These are phyloP conservation scores for Fusarium dlaminii DNA, from an alignment of 2,329 filamentous ascomycete genomes.

Conservation along the genomic window DNA sequence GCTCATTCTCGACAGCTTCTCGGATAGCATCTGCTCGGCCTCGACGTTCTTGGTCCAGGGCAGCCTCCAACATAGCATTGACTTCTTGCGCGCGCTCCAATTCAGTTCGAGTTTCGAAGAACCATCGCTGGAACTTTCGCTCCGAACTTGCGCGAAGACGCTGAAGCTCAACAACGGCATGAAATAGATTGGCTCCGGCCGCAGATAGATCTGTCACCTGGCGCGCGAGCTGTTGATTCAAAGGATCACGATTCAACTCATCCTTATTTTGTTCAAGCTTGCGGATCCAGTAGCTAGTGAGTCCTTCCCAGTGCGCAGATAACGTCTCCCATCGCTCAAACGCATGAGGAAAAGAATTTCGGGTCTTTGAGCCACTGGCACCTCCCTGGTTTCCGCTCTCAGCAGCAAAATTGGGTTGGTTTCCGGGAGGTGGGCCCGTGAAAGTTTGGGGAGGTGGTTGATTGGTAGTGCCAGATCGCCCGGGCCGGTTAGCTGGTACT, in stretches of 20 bases:
- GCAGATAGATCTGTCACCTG: slow-evolving; percentile 98
- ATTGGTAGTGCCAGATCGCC: slow-evolving; percentile 24
- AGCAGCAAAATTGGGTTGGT: slow-evolving; percentile 25
- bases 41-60: slow-evolving; percentile 78
- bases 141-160: slow-evolving; percentile 93
- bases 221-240: slow-evolving; percentile 87
- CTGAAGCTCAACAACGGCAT: slow-evolving; percentile 96
- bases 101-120: slow-evolving; percentile 91
- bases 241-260: slow-evolving; percentile 81
- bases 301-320: slow-evolving; percentile 96
- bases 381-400: slow-evolving; percentile 31
- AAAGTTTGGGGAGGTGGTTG: slow-evolving; percentile 37
- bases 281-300: slow-evolving; percentile 97
- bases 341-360: slow-evolving; percentile 89
- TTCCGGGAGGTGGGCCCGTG: slow-evolving; percentile 26
- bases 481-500: slow-evolving; percentile 32
- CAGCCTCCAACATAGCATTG: slow-evolving; percentile 80
- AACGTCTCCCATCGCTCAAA: slow-evolving; percentile 98
- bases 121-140: slow-evolving; percentile 98
- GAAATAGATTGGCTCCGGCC: slow-evolving; percentile 95
- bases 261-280: slow-evolving; percentile 90
- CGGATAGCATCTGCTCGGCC: slow-evolving; percentile 73
- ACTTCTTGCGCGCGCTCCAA: slow-evolving; percentile 86
- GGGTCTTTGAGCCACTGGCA: slow-evolving; percentile 51
- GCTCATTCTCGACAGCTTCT: slow-evolving; percentile 72